phyloP scores from a whole-genome alignment of 495 filamentous ascomycete genomes.

The Lasiosphaeria hispida region DNA sequence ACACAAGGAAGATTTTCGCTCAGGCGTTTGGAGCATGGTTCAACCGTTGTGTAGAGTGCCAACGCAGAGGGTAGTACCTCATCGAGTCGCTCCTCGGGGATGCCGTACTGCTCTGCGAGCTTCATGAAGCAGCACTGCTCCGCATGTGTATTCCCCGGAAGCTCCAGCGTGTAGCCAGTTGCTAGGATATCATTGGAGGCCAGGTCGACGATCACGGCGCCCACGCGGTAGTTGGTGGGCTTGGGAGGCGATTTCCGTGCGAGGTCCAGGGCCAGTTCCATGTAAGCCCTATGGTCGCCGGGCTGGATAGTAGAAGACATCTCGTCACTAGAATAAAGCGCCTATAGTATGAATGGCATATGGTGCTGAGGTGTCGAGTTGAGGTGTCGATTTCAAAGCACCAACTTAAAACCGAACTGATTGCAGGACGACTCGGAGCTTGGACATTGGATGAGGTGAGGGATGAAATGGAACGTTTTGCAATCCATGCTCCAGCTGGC shows the following conservation, averaged over 20 bases:
- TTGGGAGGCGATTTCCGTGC: slow-evolving; percentile 77
- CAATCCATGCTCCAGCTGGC: no score
- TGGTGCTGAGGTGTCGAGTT: no score
- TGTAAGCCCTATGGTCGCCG: slow-evolving; percentile 60
- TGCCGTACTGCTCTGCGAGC: slow-evolving; percentile 48
- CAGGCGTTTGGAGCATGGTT: slow-evolving; percentile 80
- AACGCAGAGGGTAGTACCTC: slow-evolving; percentile 55
- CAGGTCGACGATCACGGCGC: slow-evolving; percentile 71
- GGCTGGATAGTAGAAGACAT: slow-evolving; percentile 28
- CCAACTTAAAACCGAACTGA: no score
- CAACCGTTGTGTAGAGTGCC: slow-evolving; percentile 88
- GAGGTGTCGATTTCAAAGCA: no score
- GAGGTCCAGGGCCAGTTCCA: slow-evolving; percentile 68
- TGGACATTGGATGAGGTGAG: no score
- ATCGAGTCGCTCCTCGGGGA: slow-evolving; percentile 55
- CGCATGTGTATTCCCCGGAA: slow-evolving; percentile 90
- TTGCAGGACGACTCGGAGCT: no score
- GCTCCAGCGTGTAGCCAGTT: slow-evolving; percentile 88
- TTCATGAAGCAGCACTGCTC: slow-evolving; percentile 90
- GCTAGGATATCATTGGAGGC: slow-evolving; percentile 62
- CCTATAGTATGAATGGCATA: no score
- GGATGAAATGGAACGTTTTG: no score
- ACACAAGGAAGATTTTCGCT: slow-evolving; percentile 82
- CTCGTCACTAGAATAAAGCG: not conserved
- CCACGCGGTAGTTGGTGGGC: slow-evolving; percentile 90